Base-by-base conservation (phyloP, 352 stramenopile species). In the Phytophthora niederhauseri region DNA sequence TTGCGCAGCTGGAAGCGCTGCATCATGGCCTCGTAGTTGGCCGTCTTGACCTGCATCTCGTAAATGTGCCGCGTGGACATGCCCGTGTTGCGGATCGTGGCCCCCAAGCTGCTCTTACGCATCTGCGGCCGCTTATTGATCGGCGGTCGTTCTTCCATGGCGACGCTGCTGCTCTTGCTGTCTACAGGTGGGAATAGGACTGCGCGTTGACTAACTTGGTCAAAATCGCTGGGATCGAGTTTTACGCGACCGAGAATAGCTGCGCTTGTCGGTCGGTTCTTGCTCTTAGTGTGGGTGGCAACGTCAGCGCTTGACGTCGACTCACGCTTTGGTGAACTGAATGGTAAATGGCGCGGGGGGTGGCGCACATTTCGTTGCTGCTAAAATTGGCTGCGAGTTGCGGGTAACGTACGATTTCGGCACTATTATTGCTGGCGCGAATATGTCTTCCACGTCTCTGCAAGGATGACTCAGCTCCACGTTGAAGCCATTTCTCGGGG, bases 1-100 rank as follows among this genome's bases (percentile, higher is more conserved):
- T 78, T 57, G 2, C 64, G 77, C 22, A 46, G 22, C 45, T 81
- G 22, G 73, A 89, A 71, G 57, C 79, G 28, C 34, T 77, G 51
- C 34, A 80, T 22, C 51, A 73, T 53, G 17, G 41, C 41, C 41
- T 48, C 41, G 41, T 48, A 48, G 41, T 48, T 48, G 41, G 41
- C 41, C 41, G 41, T 48, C 41, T 48, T 48, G 41, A 48, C 41
- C 41, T 48, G 41, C 41, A 48, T 48, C 41, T 48, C 41, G 41
- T 48, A 48, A 12, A 48, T 20, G 41, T 48, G 41, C 15, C 41
- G 41, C 15, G 41, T 48, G 41, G 41, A 20, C 41, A 48, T 48
- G 41, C 41, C 41, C 15, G 41, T 48, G 41, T 48, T 48, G 41
- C 41, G 41, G 41, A 48, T 48, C 41, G 41, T 48, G 41, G 41